Evolutionary conservation across 2,329 filamentous ascomycete genomes (phyloP).

Genomic region (Ophiocordyceps camponoti-leonardi): DNA sequence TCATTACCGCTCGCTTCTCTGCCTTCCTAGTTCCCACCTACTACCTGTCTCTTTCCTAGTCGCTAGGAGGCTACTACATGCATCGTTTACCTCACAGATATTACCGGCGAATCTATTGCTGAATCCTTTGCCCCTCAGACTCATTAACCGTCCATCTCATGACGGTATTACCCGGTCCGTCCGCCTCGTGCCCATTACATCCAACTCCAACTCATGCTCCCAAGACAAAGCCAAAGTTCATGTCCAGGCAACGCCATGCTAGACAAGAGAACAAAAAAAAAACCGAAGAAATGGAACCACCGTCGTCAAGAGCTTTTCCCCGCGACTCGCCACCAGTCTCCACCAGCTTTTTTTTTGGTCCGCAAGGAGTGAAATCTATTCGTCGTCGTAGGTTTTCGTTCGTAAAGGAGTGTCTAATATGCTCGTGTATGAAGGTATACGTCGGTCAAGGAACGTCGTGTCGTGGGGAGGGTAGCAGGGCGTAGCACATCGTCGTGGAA

Average conservation of each 20-base stretch:
- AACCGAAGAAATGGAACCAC: neutral
- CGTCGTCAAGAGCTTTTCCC: no score
- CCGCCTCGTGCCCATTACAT: neutral
- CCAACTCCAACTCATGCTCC: neutral
- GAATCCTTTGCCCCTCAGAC: no score
- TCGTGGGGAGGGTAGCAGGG: neutral
- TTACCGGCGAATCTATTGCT: no score
- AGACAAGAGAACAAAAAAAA: neutral
- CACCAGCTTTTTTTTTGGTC: slow-evolving; percentile 2
- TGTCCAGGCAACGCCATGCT: neutral
- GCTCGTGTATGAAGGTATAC: slow-evolving; percentile 8
- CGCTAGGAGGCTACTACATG: no score
- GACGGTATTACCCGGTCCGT: no score
- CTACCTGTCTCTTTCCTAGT: no score
- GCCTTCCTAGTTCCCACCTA: no score
- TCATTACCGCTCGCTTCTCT: no score
- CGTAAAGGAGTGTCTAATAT: slow-evolving; percentile 13
- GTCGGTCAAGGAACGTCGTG: slow-evolving; percentile 11
- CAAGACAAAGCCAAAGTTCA: neutral
- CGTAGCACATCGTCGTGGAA: neutral
- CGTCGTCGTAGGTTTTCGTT: slow-evolving; percentile 6
- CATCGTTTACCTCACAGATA: no score
- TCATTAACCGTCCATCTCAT: no score
- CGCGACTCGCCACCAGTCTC: slow-evolving; percentile 3
- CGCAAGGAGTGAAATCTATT: slow-evolving; percentile 11